These are phyloP conservation scores for Barnettozyma botsteinii DNA, from an alignment of 805 yeast species.

Conservation along the genomic window DNA sequence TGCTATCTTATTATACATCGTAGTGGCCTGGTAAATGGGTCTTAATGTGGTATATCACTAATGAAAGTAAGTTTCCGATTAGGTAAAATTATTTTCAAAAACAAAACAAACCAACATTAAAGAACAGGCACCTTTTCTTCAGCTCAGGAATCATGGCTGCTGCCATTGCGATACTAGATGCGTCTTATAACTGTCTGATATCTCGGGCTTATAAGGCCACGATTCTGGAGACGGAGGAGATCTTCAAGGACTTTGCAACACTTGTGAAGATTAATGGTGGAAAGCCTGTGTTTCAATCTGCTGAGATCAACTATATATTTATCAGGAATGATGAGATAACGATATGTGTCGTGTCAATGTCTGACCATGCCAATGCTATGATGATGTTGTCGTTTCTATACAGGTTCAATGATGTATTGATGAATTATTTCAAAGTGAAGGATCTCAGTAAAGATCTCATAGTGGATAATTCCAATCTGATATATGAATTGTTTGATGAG, in stretches of 20 bases:
- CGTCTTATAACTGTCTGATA: conserved; percentile 5
- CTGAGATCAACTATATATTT: conserved; percentile 53
- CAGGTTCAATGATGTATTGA: conserved; percentile 38
- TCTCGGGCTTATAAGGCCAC: conserved; percentile 4
- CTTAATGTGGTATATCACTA: too few species aligned
- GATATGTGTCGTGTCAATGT: conserved; percentile 17
- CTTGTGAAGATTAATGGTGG: not conserved
- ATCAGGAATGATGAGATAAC: conserved; percentile 45
- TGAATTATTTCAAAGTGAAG: conserved; percentile 36
- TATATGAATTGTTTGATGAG: conserved; percentile 75
- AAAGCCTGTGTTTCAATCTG: conserved; percentile 11
- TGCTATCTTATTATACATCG: conserved; percentile 36
- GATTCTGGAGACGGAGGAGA: conserved; percentile 15
- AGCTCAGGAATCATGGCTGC: conserved; percentile 7
- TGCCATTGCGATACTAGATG: conserved; percentile 10
- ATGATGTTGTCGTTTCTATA: conserved; percentile 51
- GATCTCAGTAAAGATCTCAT: conserved; percentile 51
- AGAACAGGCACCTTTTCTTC: not conserved
- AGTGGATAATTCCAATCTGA: conserved; percentile 64
- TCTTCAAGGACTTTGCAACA: conserved; percentile 16
- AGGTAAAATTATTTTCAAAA: not conserved
- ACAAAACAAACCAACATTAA: not conserved
- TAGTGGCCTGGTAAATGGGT: too few species aligned
- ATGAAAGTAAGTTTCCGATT: too few species aligned
- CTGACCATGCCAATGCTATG: conserved; percentile 44